Evolutionary conservation across 202 grass and related monocot species (phyloP).

Genomic region (Tripidium arundinaceum): DNA sequence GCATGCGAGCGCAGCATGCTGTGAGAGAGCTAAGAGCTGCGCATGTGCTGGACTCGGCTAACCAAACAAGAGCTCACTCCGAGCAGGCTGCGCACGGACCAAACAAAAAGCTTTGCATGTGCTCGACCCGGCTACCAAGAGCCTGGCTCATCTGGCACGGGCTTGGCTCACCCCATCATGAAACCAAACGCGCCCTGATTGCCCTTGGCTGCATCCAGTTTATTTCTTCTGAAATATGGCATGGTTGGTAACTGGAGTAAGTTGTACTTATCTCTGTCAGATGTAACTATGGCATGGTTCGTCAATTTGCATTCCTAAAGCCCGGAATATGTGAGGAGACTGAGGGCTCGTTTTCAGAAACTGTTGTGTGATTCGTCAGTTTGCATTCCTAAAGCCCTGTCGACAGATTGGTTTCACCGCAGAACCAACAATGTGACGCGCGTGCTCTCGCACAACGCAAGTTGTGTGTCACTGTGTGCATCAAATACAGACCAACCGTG

Average conservation of each 20-base stretch:
- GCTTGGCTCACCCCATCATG: too few species aligned
- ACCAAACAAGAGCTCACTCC: too few species aligned
- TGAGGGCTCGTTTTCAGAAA: background rate
- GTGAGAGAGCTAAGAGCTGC: too few species aligned
- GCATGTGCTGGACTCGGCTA: too few species aligned
- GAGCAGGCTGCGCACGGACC: too few species aligned
- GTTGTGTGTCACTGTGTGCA: background rate
- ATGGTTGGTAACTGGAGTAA: background rate
- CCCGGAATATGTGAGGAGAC: background rate
- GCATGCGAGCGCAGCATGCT: too few species aligned
- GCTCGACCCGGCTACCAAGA: too few species aligned
- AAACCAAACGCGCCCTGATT: background rate
- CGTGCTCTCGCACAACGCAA: background rate
- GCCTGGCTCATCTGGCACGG: too few species aligned
- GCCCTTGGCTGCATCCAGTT: background rate
- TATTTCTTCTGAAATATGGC: background rate
- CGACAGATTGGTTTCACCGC: background rate
- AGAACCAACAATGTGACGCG: background rate
- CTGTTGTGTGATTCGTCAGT: background rate
- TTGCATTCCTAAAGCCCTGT: background rate
- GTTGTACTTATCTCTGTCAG: background rate
- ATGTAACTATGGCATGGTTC: background rate
- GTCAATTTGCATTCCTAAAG: background rate
- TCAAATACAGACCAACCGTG: background rate
- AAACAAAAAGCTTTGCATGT: too few species aligned